Evolutionary conservation across 2,329 filamentous ascomycete genomes (phyloP), one percentile per base, ranked within the genome.

Genomic region (Cladorrhinum sp.): DNA sequence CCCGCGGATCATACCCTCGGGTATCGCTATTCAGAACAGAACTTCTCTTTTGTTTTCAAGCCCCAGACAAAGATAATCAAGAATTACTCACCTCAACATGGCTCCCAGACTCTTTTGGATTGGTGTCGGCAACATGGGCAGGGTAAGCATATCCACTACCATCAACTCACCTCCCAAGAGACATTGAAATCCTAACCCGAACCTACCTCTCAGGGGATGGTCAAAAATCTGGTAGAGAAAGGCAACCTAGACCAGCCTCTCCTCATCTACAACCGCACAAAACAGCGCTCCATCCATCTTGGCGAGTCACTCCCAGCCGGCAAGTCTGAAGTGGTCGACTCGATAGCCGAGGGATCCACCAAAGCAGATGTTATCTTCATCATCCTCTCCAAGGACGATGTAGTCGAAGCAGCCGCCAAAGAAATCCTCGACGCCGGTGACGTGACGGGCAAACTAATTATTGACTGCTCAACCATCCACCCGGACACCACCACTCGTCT

Each of bases 401-500:
- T 90, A 4, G 85, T 96, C 49, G 82, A 85, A 60, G 76, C 82
- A 3, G 84, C 86, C 20, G 81, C 91, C 62, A 74, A 80, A 48
- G 72, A 80, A 2, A 82, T 88, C 28, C 76, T 91, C 2, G 69
- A 82, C 53, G 28, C 57, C 71, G 50, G 76, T 18, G 77, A 85
- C 60, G 76, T 90, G 18, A 80, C 80, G 26, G 86, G 85, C 63
- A 96, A 96, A 77, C 78, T 95, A 16, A 87, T 96, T 66, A 83
- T 96, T 30, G 92, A 96, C 71, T 93, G 89, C 80, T 95, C 91
- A 2, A 96, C 92, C 24, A 85, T 96, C 36, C 90, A 95, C 73
- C 92, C 93, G 0, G 88, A 93, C 59, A 92, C 90, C 3, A 90
- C 90, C 1, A 84, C 90, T 63, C 80, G 79, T 24, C 74, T 91